Base-by-base conservation (phyloP, 805 yeast genomes). In the Blastobotrys parvus region DNA sequence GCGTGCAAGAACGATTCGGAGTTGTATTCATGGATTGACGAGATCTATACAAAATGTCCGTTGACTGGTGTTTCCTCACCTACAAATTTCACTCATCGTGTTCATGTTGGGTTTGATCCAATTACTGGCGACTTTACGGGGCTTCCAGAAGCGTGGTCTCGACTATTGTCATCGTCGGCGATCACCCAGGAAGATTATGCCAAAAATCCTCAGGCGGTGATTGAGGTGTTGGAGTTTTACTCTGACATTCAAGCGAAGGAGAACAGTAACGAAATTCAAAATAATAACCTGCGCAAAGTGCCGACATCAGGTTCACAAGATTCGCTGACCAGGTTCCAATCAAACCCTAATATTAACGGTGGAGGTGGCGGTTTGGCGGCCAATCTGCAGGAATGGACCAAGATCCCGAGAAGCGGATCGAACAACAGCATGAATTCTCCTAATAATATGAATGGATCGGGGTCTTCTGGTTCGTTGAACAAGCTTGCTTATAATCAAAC, bases 131-230 rank as follows among this genome's bases (percentile, higher is more conserved):
- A 84, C 35, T 90, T 82, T 60, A 86, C 92, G 0, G 97, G 97
- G 2, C 68, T 92, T 35, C 98, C 98, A 0, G 80, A 77, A 22
- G 94, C 87, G 56, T 92, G 98, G 98, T 87, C 87, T 49, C 74
- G 77, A 48, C 69, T 89, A 29, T 70, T 92, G 42, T 73, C 81
- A 10, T 84, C 92, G 1, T 82, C 88, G 55, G 96, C 96, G 42
- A 88, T 92, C 46, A 78, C 95, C 4, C 78, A 75, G 49, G 82
- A 77, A 49, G 98, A 92, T 56, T 95, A 87, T 64, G 80, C 81
- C 58, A 84, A 82, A 48, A 86, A 92, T 62, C 96, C 97, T 1
- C 89, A 86, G 61, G 96, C 95, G 1, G 95, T 92, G 3, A 82
- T 82, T 72, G 94, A 87, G 56, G 88, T 85, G 46, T 87, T 87